Evolutionary conservation across 495 filamentous ascomycete genomes (phyloP), one percentile per base, ranked within the genome.

Genomic region (Penicillium argentinense): DNA sequence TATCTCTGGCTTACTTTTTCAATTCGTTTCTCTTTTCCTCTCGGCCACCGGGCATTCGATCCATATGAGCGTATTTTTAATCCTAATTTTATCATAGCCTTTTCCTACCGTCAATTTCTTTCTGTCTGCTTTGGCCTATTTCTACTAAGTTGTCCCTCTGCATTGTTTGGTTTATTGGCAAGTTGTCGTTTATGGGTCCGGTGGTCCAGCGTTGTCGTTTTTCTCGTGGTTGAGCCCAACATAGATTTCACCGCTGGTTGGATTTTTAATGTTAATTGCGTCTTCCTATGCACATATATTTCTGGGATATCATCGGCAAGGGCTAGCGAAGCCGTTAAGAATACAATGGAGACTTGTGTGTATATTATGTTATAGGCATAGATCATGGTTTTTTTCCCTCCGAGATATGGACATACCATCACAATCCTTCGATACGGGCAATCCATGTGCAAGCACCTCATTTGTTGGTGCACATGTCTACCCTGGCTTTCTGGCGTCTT

Each of bases 251-350:
- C 33, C 12, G 21, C 21, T 21, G 34, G 23, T 37, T 18, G 21
- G 28, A 27, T 22, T 37, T 36, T 27, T 49, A 49, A 54, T 30
- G 7, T 34, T 49, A 54, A 54, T 54, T 22, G 22, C 39, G n/a
- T n/a, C n/a, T n/a, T n/a, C n/a, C n/a, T n/a, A n/a, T n/a, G n/a
- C n/a, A n/a, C n/a, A n/a, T n/a, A n/a, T n/a, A n/a, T n/a, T n/a
- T n/a, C n/a, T n/a, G n/a, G n/a, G n/a, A n/a, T n/a, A n/a, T n/a
- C n/a, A n/a, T n/a, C n/a, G n/a, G n/a, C n/a, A n/a, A n/a, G n/a
- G n/a, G n/a, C n/a, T n/a, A n/a, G n/a, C n/a, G n/a, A n/a, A n/a
- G n/a, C n/a, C n/a, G n/a, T n/a, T n/a, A n/a, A n/a, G n/a, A n/a
- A n/a, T n/a, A n/a, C n/a, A n/a, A n/a, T n/a, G n/a, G n/a, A n/a